A percentile compares a stretch with the other conserved stretches of the same genome.
Conservation (phyloP, 805 yeast genomes). For the Saturnispora sekii region DNA sequence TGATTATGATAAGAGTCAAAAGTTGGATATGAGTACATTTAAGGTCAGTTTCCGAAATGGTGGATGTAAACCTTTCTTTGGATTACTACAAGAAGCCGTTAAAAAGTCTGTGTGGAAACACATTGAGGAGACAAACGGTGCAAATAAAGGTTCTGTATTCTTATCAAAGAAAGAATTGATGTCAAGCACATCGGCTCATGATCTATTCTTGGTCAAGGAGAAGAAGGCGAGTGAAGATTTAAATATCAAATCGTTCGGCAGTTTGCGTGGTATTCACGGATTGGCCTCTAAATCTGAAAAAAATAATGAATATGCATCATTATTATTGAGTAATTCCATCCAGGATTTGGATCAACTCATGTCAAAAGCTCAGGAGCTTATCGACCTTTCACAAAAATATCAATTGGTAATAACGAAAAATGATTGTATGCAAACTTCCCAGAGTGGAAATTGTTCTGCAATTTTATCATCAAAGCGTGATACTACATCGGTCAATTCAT, state of each 20-base stretch:
- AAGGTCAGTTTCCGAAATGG: conserved; percentile 71
- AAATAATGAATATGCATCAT: conserved; percentile 47
- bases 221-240: neutral
- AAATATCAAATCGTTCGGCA: neutral
- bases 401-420: conserved; percentile 19
- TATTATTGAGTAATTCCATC: conserved; percentile 56
- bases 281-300: conserved; percentile 49
- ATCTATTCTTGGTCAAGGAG: neutral
- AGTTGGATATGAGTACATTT: conserved; percentile 28
- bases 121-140: conserved; percentile 14
- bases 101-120: conserved; percentile 42
- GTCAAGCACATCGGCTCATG: neutral
- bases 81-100: conserved; percentile 35
- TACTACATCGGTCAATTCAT: too few species aligned
- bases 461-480: conserved; percentile 18
- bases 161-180: neutral
- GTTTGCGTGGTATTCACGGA: conserved; percentile 52
- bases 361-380: conserved; percentile 69
- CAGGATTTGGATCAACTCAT: conserved; percentile 69
- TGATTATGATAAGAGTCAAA: conserved; percentile 9
- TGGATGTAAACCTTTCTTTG: conserved; percentile 49
- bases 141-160: conserved; percentile 32
- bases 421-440: conserved; percentile 10
- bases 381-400: conserved; percentile 43
- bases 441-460: conserved; percentile 19